Evolutionary conservation across 1,139 yeast species (phyloP), one percentile per base, ranked within the genome.

Genomic region (Candida sp.): DNA sequence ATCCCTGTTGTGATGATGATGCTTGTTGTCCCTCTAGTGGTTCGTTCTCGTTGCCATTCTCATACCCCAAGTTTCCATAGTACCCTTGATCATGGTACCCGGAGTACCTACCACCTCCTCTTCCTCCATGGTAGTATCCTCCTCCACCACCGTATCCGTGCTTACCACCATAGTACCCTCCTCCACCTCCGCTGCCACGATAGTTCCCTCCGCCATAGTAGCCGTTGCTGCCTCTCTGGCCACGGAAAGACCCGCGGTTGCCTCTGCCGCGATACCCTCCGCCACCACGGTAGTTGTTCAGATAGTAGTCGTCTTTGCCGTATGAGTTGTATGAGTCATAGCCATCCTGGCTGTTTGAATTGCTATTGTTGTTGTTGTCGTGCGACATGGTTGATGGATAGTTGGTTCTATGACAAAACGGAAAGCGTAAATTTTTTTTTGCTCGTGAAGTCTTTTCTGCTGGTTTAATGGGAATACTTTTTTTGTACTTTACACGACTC

Each of bases 211-310:
- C 46, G 12, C 44, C 35, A 35, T 41, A n/a, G 43, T 49, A 51
- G 11, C 54, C 51, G 23, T 37, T 41, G 11, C 46, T 48, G 8
- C 48, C 45, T 35, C 51, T 45, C 3, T 45, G 42, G 9, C 59
- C 52, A 32, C 56, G 58, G 49, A 69, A 59, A 47, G 62, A 58
- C 26, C 69, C 71, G 50, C 65, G 60, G 48, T 62, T 59, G 48
- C 60, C 31, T 12, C 39, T 26, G 8, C 46, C 39, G n/a, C 46
- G 28, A 11, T 35, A 31, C 11, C 23, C 34, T 30, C 54, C 51
- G 33, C 54, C 30, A 33, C 65, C 63, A 51, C 63, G 42, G 31
- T 50, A 44, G 22, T 22, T 43, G n/a, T 40, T 47, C 30, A 41
- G 49, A 42, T 49, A 48, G 31, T 35, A 42, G 45, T 47, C 44